These are phyloP conservation scores for Xylaria cubensis DNA, from an alignment of 495 filamentous ascomycete species.

Conservation along the genomic window DNA sequence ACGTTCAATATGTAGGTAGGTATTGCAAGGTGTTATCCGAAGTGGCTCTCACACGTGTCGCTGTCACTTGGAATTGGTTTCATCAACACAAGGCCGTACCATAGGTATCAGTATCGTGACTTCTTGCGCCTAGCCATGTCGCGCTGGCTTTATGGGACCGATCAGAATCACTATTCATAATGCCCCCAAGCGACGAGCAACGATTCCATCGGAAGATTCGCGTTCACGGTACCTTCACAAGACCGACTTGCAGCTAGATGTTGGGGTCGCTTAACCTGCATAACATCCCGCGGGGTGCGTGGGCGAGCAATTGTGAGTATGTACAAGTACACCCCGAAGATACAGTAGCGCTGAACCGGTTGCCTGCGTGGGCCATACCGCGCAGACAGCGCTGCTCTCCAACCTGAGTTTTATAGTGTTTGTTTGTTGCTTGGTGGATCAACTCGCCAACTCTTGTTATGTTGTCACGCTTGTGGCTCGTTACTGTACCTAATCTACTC, in stretches of 20 bases:
- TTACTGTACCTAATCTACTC: neutral
- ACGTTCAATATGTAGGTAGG: neutral
- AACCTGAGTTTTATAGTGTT: neutral
- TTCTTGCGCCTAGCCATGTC: neutral
- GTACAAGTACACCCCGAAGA: constrained; percentile 3
- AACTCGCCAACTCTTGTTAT: neutral
- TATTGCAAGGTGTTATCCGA: neutral
- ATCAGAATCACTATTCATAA: neutral
- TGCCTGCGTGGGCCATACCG: constrained; percentile 16
- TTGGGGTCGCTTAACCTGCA: constrained; percentile 25
- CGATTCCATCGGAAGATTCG: neutral
- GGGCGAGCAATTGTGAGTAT: constrained; percentile 11
- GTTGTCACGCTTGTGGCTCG: neutral
- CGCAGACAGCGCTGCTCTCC: neutral
- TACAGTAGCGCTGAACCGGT: neutral
- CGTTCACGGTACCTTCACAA: neutral
- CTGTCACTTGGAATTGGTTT: constrained; percentile 1
- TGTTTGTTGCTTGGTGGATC: neutral
- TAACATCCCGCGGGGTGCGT: constrained; percentile 25
- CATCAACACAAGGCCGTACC: neutral
- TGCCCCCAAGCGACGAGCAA: neutral
- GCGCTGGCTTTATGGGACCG: neutral
- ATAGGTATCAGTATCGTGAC: neutral
- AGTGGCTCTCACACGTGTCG: constrained; percentile 8
- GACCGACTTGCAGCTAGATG: constrained; percentile 1